phyloP scores from a whole-genome alignment of 768 basidiomycete genomes.

The Amanita subjunquillea region DNA sequence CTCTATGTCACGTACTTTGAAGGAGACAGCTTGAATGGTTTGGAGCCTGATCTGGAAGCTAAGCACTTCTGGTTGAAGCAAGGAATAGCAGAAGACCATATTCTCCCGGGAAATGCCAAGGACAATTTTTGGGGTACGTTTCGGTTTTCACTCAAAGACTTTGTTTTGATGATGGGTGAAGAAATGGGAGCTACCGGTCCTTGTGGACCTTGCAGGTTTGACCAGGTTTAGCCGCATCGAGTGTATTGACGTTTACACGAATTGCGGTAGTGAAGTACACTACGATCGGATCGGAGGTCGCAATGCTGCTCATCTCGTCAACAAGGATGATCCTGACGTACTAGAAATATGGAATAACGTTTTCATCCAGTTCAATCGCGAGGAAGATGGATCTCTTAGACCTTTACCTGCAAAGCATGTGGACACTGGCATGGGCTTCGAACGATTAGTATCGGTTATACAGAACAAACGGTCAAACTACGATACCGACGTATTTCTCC shows the following conservation, averaged over 20 bases:
- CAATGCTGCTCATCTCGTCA: slow-evolving; percentile 87
- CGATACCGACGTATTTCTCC: slow-evolving; percentile 91
- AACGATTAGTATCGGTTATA: slow-evolving; percentile 88
- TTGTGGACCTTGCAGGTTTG: slow-evolving; percentile 89
- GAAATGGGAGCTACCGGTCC: slow-evolving; percentile 99
- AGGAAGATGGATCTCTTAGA: slow-evolving; percentile 74
- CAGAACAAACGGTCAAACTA: slow-evolving; percentile 94
- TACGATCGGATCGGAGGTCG: slow-evolving; percentile 97
- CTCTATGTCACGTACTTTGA: slow-evolving; percentile 98
- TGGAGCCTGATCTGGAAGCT: slow-evolving; percentile 85
- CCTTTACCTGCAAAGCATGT: slow-evolving; percentile 87
- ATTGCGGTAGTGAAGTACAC: slow-evolving; percentile 71
- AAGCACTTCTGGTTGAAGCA: slow-evolving; percentile 81
- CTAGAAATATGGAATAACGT: slow-evolving; percentile 99
- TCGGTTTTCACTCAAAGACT: neutral
- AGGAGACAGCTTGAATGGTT: slow-evolving; percentile 75
- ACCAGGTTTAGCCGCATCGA: neutral
- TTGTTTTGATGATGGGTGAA: slow-evolving; percentile 19
- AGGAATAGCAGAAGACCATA: slow-evolving; percentile 82
- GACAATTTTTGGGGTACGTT: slow-evolving; percentile 97
- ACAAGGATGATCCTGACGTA: slow-evolving; percentile 93
- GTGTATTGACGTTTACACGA: neutral
- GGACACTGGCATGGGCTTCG: slow-evolving; percentile 99
- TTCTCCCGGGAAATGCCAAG: slow-evolving; percentile 89
- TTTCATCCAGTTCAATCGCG: slow-evolving; percentile 98